phyloP scores from a whole-genome alignment of 495 filamentous ascomycete species.

The Aspergillus carlsbadensis region DNA sequence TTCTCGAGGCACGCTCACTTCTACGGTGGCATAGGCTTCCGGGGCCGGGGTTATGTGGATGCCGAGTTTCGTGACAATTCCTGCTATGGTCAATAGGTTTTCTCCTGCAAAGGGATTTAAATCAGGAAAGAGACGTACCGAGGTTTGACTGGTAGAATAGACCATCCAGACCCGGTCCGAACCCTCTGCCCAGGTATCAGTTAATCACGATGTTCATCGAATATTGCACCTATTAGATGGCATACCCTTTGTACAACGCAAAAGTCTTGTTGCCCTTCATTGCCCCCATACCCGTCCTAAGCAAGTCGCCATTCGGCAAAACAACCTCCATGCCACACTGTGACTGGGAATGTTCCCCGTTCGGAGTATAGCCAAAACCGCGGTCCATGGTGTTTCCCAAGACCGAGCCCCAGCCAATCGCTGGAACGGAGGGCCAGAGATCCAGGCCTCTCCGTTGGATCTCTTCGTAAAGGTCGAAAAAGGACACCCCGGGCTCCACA shows the following conservation, averaged over 20 bases:
- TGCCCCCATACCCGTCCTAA: conserved; percentile 62
- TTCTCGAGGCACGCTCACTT: no score
- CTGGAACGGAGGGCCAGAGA: conserved; percentile 41
- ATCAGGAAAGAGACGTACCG: no score
- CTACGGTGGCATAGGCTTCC: no score
- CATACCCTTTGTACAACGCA: no score
- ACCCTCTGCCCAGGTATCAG: no score
- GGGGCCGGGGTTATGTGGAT: no score
- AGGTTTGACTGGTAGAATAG: no score
- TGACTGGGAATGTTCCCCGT: conserved; percentile 44
- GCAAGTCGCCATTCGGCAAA: conserved; percentile 51
- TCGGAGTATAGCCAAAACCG: conserved; percentile 56
- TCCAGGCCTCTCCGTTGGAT: conserved; percentile 33
- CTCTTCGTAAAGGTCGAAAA: conserved; percentile 52
- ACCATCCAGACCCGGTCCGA: no score
- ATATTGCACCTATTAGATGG: no score
- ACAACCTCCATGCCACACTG: conserved; percentile 56
- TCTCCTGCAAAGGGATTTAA: no score
- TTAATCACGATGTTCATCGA: no score
- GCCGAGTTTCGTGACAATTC: no score
- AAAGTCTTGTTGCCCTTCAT: not conserved
- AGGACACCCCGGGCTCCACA: conserved; percentile 60
- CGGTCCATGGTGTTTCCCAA: conserved; percentile 57
- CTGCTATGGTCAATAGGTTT: not conserved
- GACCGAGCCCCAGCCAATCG: conserved; percentile 56